Base-by-base conservation (phyloP, 345 rosid species). In the Syzygium oleosum region DNA sequence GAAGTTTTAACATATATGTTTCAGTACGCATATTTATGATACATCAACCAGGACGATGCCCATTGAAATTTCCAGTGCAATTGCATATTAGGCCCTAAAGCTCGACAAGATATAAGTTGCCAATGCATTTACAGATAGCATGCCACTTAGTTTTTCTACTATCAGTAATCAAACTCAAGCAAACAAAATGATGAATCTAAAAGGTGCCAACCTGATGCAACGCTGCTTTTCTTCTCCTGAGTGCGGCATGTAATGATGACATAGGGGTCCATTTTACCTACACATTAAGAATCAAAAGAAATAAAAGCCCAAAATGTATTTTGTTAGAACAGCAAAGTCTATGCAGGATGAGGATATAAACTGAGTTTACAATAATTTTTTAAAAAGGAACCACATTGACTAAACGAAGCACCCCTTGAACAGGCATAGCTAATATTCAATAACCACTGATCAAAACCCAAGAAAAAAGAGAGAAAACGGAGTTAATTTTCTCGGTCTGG, bases 181-280 rank as follows among this genome's bases (percentile, higher is more conserved):
- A 22, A 73, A 73, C 27, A 38, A 22, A 3, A 84, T 51, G 85
- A 53, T 84, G 85, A 22, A 80, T 12, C 78, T 29, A 41, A 16
- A 90, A 51, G 23, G 53, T 89, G 53, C 46, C 58, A 78, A 96
- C 98, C 99, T 90, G 93, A 86, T 86, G 98, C 95, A 56, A 96
- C 90, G 86, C 92, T 93, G 91, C 99, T 97, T 87, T 91, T 95
- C 85, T 92, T 89, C 88, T 97, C 96, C 92, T 97, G 98, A 59
- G 94, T 92, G 9, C 97, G 95, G 79, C 97, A 94, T 87, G 89
- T 92, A 68, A 96, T 88, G 52, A 90, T 54, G 84, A 95, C 97
- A 84, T 94, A 97, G 51, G 98, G 96, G 90, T 95, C 99, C 94
- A 94, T 94, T 46, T 88, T 92, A 84, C 85, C 99, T 96, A 91